Base-by-base conservation (phyloP, 306 rosid genomes). In the Quercus agrifolia region DNA sequence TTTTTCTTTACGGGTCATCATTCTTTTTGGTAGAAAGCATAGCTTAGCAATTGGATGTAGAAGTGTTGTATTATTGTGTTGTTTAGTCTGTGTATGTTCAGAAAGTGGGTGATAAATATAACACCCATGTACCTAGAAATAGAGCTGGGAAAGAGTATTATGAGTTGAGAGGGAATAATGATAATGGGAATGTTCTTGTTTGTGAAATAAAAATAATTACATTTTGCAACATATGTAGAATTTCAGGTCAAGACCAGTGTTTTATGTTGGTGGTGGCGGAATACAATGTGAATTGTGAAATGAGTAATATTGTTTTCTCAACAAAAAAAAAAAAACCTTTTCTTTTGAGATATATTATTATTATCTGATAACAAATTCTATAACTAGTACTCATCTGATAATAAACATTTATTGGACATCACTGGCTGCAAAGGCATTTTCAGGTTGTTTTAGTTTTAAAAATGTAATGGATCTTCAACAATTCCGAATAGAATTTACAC, bases 11-110 rank as follows among this genome's bases (percentile, higher is more conserved):
- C 76, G 18, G 86, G 77, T 77, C 38, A 75, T 70, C 77, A 84
- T 89, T 86, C 83, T 89, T 84, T 88, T 54, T 41, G 74, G 72
- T 44, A 79, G 83, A 61, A 83, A 82, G 73, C 74, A 73, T 80
- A 64, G 85, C 76, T 66, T 83, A 61, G 81, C 27, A 72, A 73
- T 71, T 74, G 70, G 28, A 35, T 78, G 61, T 75, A 64, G 66
- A 18, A 80, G 18, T 76, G 75, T 54, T 75, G 70, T 82, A 69
- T 63, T 73, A 14, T 1, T 82, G 28, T 87, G 59, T 64, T 76
- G 18, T 25, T 18, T 21, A 57, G 10, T 64, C 23, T 74, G 25
- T 83, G 67, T 78, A 70, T 68, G 58, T 56, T 77, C 55, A 57
- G 81, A 63, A 74, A 81, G 63, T 23, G 87, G 83, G 78, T 78